Evolutionary conservation across 371 early-diverging fungal species (phyloP).

Genomic region (Rhizopus arrhizus): DNA sequence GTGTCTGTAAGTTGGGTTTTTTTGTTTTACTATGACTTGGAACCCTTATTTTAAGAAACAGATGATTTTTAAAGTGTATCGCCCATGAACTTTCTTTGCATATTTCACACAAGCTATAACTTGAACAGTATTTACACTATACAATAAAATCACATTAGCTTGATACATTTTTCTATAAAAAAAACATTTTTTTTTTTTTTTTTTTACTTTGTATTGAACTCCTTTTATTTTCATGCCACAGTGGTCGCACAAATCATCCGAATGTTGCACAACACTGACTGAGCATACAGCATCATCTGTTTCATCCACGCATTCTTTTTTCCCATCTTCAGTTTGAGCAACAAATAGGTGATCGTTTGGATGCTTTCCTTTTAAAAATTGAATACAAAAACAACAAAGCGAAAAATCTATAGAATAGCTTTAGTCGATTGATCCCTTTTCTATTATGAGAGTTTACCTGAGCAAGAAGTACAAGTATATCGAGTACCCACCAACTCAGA

Average conservation of each 20-base stretch:
- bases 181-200: not conserved
- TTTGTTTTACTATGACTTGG: conserved; percentile 17
- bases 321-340: not conserved
- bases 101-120: conserved; percentile 58
- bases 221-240: conserved; percentile 48
- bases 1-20: conserved; percentile 10
- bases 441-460: not conserved
- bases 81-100: conserved; percentile 49
- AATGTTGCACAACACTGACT: not conserved
- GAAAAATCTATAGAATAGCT: not conserved
- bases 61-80: conserved; percentile 48
- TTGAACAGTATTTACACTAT: conserved; percentile 62
- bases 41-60: conserved; percentile 56
- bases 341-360: not conserved
- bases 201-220: conserved; percentile 60
- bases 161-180: not conserved
- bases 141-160: not conserved
- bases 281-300: not conserved
- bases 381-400: not conserved
- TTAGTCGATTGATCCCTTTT: not conserved
- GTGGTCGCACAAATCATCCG: conserved; percentile 50
- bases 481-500: not conserved
- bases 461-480: conserved; percentile 10
- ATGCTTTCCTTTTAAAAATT: not conserved
- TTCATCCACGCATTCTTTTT: not conserved